These are phyloP conservation scores for Trypanosoma avium DNA, from an alignment of 208 protist species.

Conservation along the genomic window DNA sequence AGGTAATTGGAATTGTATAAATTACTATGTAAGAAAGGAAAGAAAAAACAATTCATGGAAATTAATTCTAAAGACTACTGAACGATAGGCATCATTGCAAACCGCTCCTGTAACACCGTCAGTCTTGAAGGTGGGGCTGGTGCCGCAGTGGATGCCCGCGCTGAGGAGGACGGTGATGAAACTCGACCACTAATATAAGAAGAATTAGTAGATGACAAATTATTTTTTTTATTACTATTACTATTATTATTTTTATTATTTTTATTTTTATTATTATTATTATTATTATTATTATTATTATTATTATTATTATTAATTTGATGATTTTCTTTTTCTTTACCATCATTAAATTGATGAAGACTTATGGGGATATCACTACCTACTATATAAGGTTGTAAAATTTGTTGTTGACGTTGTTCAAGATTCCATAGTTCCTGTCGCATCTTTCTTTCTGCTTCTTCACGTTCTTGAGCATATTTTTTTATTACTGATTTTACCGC, in stretches of 20 bases:
- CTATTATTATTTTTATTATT: not conserved
- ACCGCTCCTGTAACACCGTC: slow-evolving; percentile 18
- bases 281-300: no score
- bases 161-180: not conserved
- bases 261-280: not conserved
- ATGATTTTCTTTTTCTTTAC: no score
- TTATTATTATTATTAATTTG: no score
- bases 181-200: not conserved
- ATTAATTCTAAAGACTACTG: slow-evolving; percentile 3
- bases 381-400: not conserved
- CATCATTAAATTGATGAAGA: no score
- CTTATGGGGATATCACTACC: not conserved
- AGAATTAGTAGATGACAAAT: not conserved
- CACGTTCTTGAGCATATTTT: slow-evolving; percentile 2
- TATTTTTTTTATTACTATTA: no score
- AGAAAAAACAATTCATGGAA: no score
- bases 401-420: slow-evolving; percentile 6
- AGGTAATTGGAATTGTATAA: no score
- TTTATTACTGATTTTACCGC: not conserved
- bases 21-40: no score
- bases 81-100: slow-evolving; percentile 13
- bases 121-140: slow-evolving; percentile 14
- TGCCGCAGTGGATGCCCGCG: slow-evolving; percentile 14
- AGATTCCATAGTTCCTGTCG: not conserved
- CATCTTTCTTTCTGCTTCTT: slow-evolving; percentile 2